Evolutionary conservation across 139 green algal genomes (phyloP).

Genomic region (Closterium sp.): DNA sequence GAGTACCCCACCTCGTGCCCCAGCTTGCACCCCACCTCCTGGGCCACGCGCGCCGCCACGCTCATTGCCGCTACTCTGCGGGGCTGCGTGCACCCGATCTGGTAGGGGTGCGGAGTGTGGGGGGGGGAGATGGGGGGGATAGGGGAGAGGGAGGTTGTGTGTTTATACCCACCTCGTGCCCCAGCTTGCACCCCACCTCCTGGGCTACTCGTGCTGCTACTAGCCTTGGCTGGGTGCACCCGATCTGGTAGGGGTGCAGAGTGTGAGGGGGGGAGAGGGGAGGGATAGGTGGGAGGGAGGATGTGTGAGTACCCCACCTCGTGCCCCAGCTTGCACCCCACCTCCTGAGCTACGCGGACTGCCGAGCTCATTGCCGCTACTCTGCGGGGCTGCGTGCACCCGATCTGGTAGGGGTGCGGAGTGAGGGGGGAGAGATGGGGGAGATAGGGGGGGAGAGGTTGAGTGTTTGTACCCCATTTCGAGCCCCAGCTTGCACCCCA

Average conservation of each 20-base stretch:
- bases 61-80: slow-evolving; percentile 61
- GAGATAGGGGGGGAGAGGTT: too few relatives aligned
- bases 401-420: too few relatives aligned
- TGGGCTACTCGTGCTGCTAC: slow-evolving; percentile 96
- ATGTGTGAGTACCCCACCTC: too few relatives aligned
- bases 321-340: slow-evolving; percentile 86
- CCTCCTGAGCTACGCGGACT: slow-evolving; percentile 89
- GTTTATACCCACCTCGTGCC: slow-evolving; percentile 76
- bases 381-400: too few relatives aligned
- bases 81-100: not conserved
- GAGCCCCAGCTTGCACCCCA: slow-evolving; percentile 86
- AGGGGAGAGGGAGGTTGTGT: not conserved
- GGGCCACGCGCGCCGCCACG: slow-evolving; percentile 78
- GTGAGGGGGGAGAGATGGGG: too few relatives aligned
- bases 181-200: slow-evolving; percentile 93
- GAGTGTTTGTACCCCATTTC: too few relatives aligned
- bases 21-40: slow-evolving; percentile 91
- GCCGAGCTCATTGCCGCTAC: too few relatives aligned
- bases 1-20: slow-evolving; percentile 89
- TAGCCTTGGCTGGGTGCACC: too few relatives aligned
- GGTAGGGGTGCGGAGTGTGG: too few relatives aligned
- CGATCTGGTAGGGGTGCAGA: too few relatives aligned
- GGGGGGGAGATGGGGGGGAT: not conserved
- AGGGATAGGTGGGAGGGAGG: not conserved
- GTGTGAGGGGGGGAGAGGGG: not conserved